These are phyloP conservation scores for Kluyveromyces aestuarii DNA, from an alignment of 805 yeast genomes.

Conservation along the genomic window DNA sequence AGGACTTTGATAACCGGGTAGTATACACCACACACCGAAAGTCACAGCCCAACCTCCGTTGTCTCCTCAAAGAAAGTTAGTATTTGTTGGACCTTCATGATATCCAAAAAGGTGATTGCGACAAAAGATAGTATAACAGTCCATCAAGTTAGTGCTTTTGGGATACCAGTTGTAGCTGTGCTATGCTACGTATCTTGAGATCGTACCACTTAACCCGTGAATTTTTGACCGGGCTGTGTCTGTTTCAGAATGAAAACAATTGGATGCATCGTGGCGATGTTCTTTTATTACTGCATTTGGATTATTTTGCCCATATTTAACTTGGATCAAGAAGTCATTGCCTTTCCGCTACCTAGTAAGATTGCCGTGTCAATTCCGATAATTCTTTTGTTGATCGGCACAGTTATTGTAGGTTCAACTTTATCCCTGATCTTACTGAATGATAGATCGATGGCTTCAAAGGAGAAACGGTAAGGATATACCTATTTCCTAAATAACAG, in stretches of 20 bases:
- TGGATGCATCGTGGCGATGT: slow-evolving; percentile 11
- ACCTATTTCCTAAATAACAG: background rate
- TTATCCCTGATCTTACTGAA: slow-evolving; percentile 4
- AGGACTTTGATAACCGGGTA: too few species aligned
- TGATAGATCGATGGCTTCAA: background rate
- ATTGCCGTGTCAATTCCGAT: slow-evolving; percentile 27
- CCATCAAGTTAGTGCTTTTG: too few species aligned
- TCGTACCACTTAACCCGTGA: too few species aligned
- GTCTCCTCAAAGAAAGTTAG: background rate
- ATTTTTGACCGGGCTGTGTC: background rate
- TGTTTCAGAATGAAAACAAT: slow-evolving; percentile 17
- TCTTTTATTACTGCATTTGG: slow-evolving; percentile 24
- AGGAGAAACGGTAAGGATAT: background rate
- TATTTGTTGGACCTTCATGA: too few species aligned
- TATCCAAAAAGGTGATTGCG: too few species aligned
- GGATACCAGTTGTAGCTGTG: too few species aligned
- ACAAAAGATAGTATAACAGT: too few species aligned
- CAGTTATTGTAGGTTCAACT: slow-evolving; percentile 22
- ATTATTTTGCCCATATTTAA: slow-evolving; percentile 26
- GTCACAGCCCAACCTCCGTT: background rate
- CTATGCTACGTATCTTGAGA: too few species aligned
- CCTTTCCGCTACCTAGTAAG: slow-evolving; percentile 24
- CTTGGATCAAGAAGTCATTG: slow-evolving; percentile 8
- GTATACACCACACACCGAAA: background rate
- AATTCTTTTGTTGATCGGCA: slow-evolving; percentile 18